Conservation (phyloP, 2,329 filamentous ascomycete genomes). For the Paracoccidioides lutzii region DNA sequence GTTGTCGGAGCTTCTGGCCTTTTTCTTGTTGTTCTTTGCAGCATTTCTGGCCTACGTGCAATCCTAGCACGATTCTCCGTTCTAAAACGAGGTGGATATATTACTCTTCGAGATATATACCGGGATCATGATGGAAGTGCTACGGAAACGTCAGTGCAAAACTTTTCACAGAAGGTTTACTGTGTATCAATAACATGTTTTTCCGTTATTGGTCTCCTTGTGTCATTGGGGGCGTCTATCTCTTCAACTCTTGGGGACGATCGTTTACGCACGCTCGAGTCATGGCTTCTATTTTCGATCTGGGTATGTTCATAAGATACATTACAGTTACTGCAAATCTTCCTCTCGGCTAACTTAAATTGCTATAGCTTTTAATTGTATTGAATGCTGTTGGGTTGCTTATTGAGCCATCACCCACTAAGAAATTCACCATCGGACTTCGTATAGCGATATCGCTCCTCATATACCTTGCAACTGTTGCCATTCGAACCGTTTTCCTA, state of each 20-base stretch:
- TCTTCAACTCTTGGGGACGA: conserved; percentile 28
- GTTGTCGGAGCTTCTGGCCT: conserved; percentile 2
- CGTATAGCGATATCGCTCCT: conserved; percentile 21
- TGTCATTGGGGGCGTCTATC: conserved; percentile 46
- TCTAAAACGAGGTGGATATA: conserved; percentile 12
- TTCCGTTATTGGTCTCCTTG: conserved; percentile 41
- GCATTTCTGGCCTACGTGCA: conserved; percentile 6
- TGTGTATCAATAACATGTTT: conserved; percentile 44
- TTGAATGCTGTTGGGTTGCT: conserved; percentile 24
- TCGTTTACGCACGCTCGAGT: conserved; percentile 31
- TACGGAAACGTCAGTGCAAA: conserved; percentile 48
- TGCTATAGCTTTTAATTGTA: conserved; percentile 18
- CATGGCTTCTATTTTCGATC: conserved; percentile 47
- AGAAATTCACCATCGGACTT: conserved; percentile 20
- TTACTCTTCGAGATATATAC: conserved; percentile 37
- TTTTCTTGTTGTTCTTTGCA: not conserved
- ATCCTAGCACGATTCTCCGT: conserved; percentile 1
- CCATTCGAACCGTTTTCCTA: conserved; percentile 13
- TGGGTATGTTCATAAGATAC: conserved; percentile 41
- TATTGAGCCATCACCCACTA: conserved; percentile 22
- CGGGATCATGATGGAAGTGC: conserved; percentile 58
- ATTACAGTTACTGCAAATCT: not conserved
- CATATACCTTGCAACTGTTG: conserved; percentile 14
- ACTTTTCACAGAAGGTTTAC: conserved; percentile 49
- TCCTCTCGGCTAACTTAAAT: not conserved